Base-by-base conservation (phyloP, 2,329 filamentous ascomycete species). In the Emmonsia crescens region DNA sequence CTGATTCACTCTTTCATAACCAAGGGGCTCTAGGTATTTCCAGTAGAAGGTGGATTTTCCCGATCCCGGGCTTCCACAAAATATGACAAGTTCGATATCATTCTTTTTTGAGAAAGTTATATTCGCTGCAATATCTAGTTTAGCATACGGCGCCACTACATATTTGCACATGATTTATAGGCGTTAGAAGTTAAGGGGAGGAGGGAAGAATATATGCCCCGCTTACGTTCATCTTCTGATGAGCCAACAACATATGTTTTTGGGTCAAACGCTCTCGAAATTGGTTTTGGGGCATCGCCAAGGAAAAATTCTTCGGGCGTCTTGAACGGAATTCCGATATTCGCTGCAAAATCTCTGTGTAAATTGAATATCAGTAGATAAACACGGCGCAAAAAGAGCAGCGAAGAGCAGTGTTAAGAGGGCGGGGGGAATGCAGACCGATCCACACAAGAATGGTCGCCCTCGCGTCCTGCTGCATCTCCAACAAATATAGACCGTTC, bases 271-370 rank as follows among this genome's bases (percentile, higher is more conserved):
- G 83, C 78, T 61, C 89, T 81, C 10, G 75, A 74, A 70, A 89
- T 94, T 1, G 84, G 81, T 65, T 85, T 82, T 0, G 88, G 79
- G 29, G 82, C 70, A 67, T 90, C 83, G 1, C 82, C 81, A 0
- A 93, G 82, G 71, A 97, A 97, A 76, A 87, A 96, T 73, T 96
- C 92, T 71, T 99, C 94, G 0, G 94, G 94, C 0, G 93, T 96
- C 62, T 85, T 78, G 73, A 93, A 99, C 14, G 77, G 72, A 66
- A 99, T 84, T 3, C 89, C 89, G 14, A 92, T 77, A 70, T 99
- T 97, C 64, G 86, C 80, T 2, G 94, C 93, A 68, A 97, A 88
- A 69, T 96, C 89, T 62, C 90, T 85, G 66, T 46, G 29, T 55
- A 57, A 49, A 57, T 63, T 57, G 61, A 65, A 64, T 54, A 59